Evolutionary conservation across 75 land plant species (phyloP), one percentile per base, ranked within the genome.

Genomic region (Adiantum capillusveneris): DNA sequence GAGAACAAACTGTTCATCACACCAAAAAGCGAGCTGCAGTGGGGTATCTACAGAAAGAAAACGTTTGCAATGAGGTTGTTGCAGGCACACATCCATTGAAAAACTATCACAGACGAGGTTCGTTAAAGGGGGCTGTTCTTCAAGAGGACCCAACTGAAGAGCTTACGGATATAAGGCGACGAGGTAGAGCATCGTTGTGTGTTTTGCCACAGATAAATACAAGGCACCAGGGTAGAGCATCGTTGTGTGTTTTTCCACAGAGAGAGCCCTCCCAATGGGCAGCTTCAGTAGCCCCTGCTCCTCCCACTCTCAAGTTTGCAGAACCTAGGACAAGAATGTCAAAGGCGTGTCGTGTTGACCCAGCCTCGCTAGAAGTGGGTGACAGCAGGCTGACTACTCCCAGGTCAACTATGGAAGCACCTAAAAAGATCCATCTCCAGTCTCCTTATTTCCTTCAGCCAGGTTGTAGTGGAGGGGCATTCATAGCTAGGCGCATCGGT

Each of bases 171-270:
- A 73, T 69, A 57, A 72, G 70, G 36, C 71, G 60, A 55, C 59
- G 74, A 13, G 78, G 77, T 41, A 74, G 90, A 59, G 62, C 75
- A 17, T 86, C 90, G 21, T 18, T 86, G 25, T 82, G 83, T 43
- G 17, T 46, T 46, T n/a, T 46, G 49, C 49, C 49, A 17, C 49
- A 46, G 37, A 34, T 3, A 34, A 5, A 17, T 14, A 2, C 49
- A 46, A n/a, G 5, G 36, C 71, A 56, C 49, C 59, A 72, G 11
- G 78, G 77, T 41, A 74, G 90, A 59, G 62, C 75, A 17, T 86
- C 90, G 21, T 18, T 86, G 25, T 82, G 83, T 43, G 17, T 46
- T 46, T n/a, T 46, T 5, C 49, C 49, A 17, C 49, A 46, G 37
- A 34, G 37, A 34, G 3, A 17, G n/a, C n/a, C n/a, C 49, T 17